phyloP scores from a whole-genome alignment of 108 stramenopile genomes.

The Skeletonema grethae region DNA sequence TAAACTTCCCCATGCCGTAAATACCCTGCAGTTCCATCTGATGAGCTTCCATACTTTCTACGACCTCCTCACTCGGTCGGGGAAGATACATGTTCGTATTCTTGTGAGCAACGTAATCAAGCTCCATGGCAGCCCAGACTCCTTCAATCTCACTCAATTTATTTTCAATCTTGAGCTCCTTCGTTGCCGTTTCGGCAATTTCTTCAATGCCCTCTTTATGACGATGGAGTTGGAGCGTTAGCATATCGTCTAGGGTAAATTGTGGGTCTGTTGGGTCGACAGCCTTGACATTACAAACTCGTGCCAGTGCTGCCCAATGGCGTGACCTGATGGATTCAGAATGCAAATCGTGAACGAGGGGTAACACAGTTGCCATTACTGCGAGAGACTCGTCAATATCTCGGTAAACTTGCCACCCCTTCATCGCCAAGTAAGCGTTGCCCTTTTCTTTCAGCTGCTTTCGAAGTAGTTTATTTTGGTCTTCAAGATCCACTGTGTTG shows the following conservation, averaged over 20 bases:
- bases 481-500: slow-evolving; percentile 80
- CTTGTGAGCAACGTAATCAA: slow-evolving; percentile 82
- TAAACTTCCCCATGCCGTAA: slow-evolving; percentile 91
- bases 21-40: slow-evolving; percentile 93
- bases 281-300: slow-evolving; percentile 74
- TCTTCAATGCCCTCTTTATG: slow-evolving; percentile 83
- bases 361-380: slow-evolving; percentile 80
- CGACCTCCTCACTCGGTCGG: slow-evolving; percentile 80
- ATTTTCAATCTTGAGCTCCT: slow-evolving; percentile 90
- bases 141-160: slow-evolving; percentile 82
- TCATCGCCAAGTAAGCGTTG: slow-evolving; percentile 61
- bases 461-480: slow-evolving; percentile 77
- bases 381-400: slow-evolving; percentile 84
- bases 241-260: slow-evolving; percentile 74
- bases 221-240: slow-evolving; percentile 72
- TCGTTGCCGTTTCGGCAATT: slow-evolving; percentile 87
- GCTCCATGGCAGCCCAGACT: slow-evolving; percentile 68
- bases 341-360: slow-evolving; percentile 83
- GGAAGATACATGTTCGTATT: slow-evolving; percentile 83
- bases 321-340: slow-evolving; percentile 77
- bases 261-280: slow-evolving; percentile 65
- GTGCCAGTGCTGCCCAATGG: slow-evolving; percentile 83
- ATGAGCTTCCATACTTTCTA: slow-evolving; percentile 85
- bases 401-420: slow-evolving; percentile 84
- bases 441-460: slow-evolving; percentile 81